Conservation (phyloP, 805 yeast species). For the Yarrowia sp. region DNA sequence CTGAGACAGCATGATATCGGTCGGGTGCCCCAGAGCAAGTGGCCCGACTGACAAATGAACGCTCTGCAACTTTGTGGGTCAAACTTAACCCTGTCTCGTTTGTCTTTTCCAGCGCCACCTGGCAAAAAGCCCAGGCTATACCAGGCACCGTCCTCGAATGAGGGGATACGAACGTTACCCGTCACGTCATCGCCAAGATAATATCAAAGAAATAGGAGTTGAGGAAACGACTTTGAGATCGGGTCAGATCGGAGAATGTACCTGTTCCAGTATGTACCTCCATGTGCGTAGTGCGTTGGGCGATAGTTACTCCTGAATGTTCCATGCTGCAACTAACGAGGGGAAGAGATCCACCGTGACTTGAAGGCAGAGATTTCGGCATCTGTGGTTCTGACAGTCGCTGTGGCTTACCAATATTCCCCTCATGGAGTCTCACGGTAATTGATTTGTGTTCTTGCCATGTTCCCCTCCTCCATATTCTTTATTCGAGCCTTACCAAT, state of each 20-base stretch:
- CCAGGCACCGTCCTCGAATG: not conserved
- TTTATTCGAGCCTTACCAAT: not conserved
- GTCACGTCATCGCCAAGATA: constrained; percentile 13
- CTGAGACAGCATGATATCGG: constrained; percentile 9
- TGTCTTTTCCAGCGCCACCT: not conserved
- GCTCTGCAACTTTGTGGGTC: not conserved
- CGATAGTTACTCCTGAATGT: too few species aligned
- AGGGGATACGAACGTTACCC: not conserved
- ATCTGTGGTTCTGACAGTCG: not conserved
- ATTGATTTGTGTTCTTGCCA: constrained; percentile 10
- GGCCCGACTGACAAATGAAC: constrained; percentile 7
- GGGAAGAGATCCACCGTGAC: not conserved
- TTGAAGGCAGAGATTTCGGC: not conserved
- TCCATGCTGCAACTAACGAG: not conserved
- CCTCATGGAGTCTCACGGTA: constrained; percentile 14
- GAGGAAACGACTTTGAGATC: not conserved
- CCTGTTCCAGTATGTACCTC: too few species aligned
- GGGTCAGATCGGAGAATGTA: too few species aligned
- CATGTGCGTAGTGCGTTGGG: not conserved
- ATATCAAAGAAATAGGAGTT: not conserved
- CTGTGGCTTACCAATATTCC: constrained; percentile 1
- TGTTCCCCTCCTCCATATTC: not conserved
- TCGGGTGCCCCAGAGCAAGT: constrained; percentile 34
- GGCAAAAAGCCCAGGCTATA: not conserved
- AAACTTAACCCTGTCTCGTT: not conserved